Evolutionary conservation across 768 basidiomycete species (phyloP), one percentile per base, ranked within the genome.

Genomic region (Boletus coccyginus): DNA sequence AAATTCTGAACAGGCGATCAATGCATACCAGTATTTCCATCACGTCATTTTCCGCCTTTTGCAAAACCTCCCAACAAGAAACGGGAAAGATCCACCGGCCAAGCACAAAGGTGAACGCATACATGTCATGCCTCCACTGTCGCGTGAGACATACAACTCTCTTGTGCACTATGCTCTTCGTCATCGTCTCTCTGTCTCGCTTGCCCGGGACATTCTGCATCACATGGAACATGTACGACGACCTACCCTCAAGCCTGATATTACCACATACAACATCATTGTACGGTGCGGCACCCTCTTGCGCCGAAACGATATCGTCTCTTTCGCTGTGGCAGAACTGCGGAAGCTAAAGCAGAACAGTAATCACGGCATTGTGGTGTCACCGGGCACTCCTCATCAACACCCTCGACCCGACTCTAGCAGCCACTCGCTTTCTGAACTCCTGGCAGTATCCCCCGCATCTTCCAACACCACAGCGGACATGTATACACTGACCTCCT

Each of bases 131-230:
- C 77, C 73, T 19, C 66, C 68, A 0, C 63, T 83, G 8, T 71
- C 75, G 41, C 55, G 75, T 11, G 66, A 71, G 21, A 71, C 78
- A 1, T 87, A 84, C 69, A 87, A 89, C 65, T 63, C 82, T 1
- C 78, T 92, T 29, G 61, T 92, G 5, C 78, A 87, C 57, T 91
- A 90, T 66, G 74, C 84, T 5, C 75, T 92, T 36, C 80, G 81
- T 9, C 78, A 87, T 61, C 78, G 80, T n/a, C 70, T 76, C 40
- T 85, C 85, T 7, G 70, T 78, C 17, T 55, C 63, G 1, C 72
- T 82, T 27, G 86, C 81, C 0, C 67, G 76, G 14, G 59, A 66
- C 13, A 70, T 90, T 14, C 66, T 89, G 12, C 59, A 78, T 13
- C 81, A 88, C 60, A 85, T 90, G 82, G 73, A 72, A 19, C 60